phyloP scores from a whole-genome alignment of 441 rosid genomes.

The Aquilaria agallochum region DNA sequence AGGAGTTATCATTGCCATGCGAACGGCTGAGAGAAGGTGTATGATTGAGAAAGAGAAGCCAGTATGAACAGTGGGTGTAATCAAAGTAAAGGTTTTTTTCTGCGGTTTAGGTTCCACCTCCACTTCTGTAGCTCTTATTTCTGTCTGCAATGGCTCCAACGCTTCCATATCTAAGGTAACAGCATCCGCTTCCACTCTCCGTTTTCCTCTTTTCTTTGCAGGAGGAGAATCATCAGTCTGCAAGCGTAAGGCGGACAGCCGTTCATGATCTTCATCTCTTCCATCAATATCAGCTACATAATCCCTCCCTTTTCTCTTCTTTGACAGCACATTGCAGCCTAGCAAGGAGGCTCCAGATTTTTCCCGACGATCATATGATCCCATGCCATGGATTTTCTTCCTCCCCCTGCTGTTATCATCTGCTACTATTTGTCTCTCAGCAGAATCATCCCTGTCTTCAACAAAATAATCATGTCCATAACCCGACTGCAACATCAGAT shows the following conservation, averaged over 20 bases:
- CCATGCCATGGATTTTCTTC: slow-evolving; percentile 54
- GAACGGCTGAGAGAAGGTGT: slow-evolving; percentile 97
- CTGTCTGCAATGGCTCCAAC: slow-evolving; percentile 45
- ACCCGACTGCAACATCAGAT: slow-evolving; percentile 5
- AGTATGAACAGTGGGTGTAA: slow-evolving; percentile 91
- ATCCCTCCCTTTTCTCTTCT: slow-evolving; percentile 76
- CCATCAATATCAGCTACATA: slow-evolving; percentile 40
- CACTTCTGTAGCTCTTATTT: slow-evolving; percentile 40
- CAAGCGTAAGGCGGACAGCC: slow-evolving; percentile 37
- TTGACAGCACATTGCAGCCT: slow-evolving; percentile 48
- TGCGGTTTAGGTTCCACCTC: slow-evolving; percentile 76
- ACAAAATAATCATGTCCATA: slow-evolving; percentile 24
- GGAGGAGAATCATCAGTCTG: slow-evolving; percentile 42
- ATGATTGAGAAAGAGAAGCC: slow-evolving; percentile 95
- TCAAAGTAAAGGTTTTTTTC: slow-evolving; percentile 83
- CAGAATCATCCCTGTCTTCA: slow-evolving; percentile 52
- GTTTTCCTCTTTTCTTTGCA: slow-evolving; percentile 69
- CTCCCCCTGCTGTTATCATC: slow-evolving; percentile 41
- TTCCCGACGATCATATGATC: slow-evolving; percentile 45
- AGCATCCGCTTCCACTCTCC: slow-evolving; percentile 56
- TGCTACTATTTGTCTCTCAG: slow-evolving; percentile 31
- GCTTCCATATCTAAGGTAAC: slow-evolving; percentile 49
- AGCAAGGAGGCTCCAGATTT: slow-evolving; percentile 45
- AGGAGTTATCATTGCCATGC: slow-evolving; percentile 74
- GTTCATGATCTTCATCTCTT: slow-evolving; percentile 40